Evolutionary conservation across 1,284 basidiomycete species (phyloP), one percentile per base, ranked within the genome.

Genomic region (Mycena citricolor): DNA sequence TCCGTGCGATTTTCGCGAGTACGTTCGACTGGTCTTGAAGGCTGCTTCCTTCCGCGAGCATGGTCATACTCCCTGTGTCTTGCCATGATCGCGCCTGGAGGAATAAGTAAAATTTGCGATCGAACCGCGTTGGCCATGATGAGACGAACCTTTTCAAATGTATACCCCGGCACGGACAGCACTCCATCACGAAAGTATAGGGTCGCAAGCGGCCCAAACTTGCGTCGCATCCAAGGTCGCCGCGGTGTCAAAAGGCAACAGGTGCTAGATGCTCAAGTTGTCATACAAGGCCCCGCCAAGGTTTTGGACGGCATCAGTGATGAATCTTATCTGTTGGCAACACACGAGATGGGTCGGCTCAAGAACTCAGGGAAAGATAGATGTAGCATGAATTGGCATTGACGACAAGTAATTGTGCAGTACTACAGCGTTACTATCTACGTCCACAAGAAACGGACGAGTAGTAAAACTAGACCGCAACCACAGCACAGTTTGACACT

Each of bases 31-130:
- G 75, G 59, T 85, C 82, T 64, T 85, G 83, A 50, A 86, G 63
- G 52, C 76, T 82, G 49, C 71, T 79, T 21, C 83, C 83, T 59
- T 83, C 81, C 0, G 80, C 78, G 32, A 86, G 64, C 30, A 76
- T 62, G 1, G 83, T 85, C 70, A 81, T 74, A 52, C 80, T 80
- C 39, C 83, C 83, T 0, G 82, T 84, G 58, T 86, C 83, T 44
- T 79, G 72, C 83, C 83, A 86, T 66, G 66, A 71, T 28, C 65
- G 57, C 16, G 79, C 80, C 82, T 83, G 36, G 37, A 34, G 23
- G 5, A 4, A 3, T 8, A 37, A 17, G 21, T 38, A 42, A 54
- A 19, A 14, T 26, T 22, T 16, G 24, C 33, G 19, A 32, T 21
- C 19, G 16, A 20, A 29, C 35, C 25, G 37, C 19, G 42, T 31